Conservation (phyloP, 208 protist species). For the Leishmania guyanensis region DNA sequence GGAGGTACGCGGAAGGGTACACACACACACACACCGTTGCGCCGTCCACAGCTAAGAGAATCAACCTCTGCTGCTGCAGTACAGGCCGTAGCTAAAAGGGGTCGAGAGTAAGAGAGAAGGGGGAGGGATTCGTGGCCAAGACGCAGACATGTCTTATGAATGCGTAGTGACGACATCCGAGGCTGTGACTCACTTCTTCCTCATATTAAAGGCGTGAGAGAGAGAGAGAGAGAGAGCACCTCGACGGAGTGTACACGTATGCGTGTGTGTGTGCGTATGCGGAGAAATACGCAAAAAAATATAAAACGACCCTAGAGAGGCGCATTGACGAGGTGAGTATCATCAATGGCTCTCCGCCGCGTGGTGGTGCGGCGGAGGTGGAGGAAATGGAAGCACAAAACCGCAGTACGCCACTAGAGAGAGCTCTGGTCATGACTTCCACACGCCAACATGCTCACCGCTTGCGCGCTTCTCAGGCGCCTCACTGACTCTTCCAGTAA, state of each 20-base stretch:
- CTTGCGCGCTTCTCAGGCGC: constrained; percentile 1
- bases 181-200: background rate
- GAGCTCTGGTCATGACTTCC: background rate
- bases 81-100: too few relatives aligned
- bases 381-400: background rate
- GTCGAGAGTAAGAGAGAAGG: background rate
- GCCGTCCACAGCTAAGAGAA: too few relatives aligned
- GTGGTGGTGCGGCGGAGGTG: background rate
- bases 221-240: background rate
- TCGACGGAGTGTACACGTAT: background rate
- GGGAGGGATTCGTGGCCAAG: background rate
- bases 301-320: too few relatives aligned
- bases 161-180: background rate
- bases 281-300: too few relatives aligned
- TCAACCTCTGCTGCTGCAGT: too few relatives aligned
- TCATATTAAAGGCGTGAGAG: background rate
- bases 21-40: too few relatives aligned
- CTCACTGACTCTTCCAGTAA: constrained; percentile 23
- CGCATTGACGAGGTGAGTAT: background rate
- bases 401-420: background rate
- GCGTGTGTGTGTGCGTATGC: too few relatives aligned
- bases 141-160: background rate
- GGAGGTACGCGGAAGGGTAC: too few relatives aligned
- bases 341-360: too few relatives aligned
- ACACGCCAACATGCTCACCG: background rate